phyloP scores from a whole-genome alignment of 1,284 basidiomycete genomes.

The Cryptococcus sp. region DNA sequence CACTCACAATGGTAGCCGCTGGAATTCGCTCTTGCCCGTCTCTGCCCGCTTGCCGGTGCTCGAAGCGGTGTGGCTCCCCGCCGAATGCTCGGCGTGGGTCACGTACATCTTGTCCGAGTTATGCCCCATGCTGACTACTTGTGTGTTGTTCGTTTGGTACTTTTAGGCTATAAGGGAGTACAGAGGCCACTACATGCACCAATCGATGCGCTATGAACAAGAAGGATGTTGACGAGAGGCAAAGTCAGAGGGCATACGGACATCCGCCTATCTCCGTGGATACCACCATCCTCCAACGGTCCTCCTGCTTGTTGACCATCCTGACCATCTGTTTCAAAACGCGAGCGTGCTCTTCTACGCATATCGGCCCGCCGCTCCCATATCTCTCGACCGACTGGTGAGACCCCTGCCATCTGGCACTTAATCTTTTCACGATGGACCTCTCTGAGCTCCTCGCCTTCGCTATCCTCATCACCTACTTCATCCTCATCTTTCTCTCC shows the following conservation, averaged over 20 bases:
- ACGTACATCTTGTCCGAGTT: constrained; percentile 50
- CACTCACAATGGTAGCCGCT: constrained; percentile 49
- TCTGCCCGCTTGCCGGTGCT: constrained; percentile 42
- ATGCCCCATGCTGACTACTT: constrained; percentile 42
- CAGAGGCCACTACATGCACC: neutral
- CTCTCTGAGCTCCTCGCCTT: constrained; percentile 42
- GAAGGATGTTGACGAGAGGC: too few species aligned
- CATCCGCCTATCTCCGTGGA: too few species aligned
- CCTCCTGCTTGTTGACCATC: too few species aligned
- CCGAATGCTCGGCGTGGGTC: constrained; percentile 49
- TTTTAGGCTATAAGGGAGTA: neutral
- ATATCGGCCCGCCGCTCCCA: too few species aligned
- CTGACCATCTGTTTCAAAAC: too few species aligned
- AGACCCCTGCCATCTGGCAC: neutral
- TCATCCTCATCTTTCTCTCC: constrained; percentile 52
- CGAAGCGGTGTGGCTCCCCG: constrained; percentile 45
- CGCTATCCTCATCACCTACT: constrained; percentile 56
- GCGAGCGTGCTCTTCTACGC: too few species aligned
- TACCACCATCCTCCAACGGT: too few species aligned
- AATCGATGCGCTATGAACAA: neutral
- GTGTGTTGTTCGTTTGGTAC: neutral
- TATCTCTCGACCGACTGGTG: neutral
- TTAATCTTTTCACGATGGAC: constrained; percentile 8
- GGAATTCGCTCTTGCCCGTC: constrained; percentile 40
- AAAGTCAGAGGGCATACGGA: too few species aligned